A percentile compares a stretch with the other conserved stretches of the same genome.
Conservation (phyloP, 73 alveolate genomes). For the Paramecium tetraurelia region DNA sequence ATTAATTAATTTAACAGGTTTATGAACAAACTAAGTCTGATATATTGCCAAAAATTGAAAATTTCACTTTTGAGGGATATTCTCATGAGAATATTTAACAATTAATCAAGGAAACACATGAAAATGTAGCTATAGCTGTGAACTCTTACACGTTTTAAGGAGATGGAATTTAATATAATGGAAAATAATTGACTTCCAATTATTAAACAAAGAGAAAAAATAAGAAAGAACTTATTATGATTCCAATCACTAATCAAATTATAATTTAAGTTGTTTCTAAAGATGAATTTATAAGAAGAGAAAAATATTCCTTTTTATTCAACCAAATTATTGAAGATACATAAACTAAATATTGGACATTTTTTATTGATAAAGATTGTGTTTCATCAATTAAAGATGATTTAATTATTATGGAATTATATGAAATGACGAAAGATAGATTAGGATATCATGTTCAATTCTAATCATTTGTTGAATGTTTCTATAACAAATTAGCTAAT, state of each 20-base stretch:
- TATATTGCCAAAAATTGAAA: not conserved
- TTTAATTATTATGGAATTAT: not conserved
- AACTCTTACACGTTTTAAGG: not conserved
- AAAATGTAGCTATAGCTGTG: not conserved
- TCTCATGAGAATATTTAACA: not conserved
- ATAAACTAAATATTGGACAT: not conserved
- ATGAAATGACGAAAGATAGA: not conserved
- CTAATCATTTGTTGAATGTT: slow-evolving; percentile 35
- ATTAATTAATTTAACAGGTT: not conserved
- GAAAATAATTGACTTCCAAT: not conserved
- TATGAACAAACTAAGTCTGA: not conserved
- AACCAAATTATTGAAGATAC: not conserved
- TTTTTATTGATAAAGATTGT: not conserved
- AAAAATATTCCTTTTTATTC: not conserved
- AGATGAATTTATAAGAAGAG: slow-evolving; percentile 27
- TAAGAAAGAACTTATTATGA: not conserved
- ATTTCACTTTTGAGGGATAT: not conserved
- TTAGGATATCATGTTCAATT: slow-evolving; percentile 12
- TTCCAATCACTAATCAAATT: not conserved
- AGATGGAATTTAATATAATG: not conserved
- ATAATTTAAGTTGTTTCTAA: not conserved
- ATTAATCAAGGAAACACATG: not conserved
- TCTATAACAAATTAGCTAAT: not conserved
- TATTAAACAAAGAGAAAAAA: not conserved
- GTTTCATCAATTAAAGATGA: not conserved